Evolutionary conservation across 139 green algal genomes (phyloP), one percentile per base, ranked within the genome.

Genomic region (Chlamydomonas sp.): DNA sequence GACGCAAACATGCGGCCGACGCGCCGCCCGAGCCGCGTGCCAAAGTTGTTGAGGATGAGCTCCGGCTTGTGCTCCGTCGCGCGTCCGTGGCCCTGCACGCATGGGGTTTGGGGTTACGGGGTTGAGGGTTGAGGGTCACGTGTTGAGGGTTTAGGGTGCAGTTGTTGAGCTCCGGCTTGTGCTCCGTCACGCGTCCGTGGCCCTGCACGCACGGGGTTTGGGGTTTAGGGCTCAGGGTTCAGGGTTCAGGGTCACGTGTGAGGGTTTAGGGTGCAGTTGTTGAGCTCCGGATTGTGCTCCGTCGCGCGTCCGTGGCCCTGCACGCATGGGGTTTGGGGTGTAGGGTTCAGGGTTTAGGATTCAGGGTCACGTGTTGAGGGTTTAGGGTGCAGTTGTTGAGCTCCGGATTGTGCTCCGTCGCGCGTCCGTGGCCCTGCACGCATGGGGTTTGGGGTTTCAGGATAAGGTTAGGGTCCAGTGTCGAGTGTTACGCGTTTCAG

Each of bases 21-120:
- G 0, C 92, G 81, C 38, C 86, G 84, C 0, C 92, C 92, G 68
- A 98, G 79, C 34, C 85, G 76, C 8, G 92, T 97, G 75, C 76
- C 82, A 73, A 98, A 98, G 79, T 95, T 91, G 70, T 97, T 96
- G n/a, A 98, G 74, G 30, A 98, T 84, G 5, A 98, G 80, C 84
- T 98, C 92, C 2, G 92, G 92, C 57, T 87, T 85, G 73, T 96
- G 88, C 3, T 38, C 62, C 30, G 84, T 92, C 26, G 90, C 76
- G 2, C 89, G 77, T 2, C 87, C 92, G 72, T 96, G 91, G 34
- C 79, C 80, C 77, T 87, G 79, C 6, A 16, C 20, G 20, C 16
- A 28, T 33, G 26, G 26, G 57, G 20, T 13, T 54, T 54, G 43
- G 13, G 43, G 43, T 54, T 54, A 54, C 20, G 43, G 43, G 13